Evolutionary conservation across 768 basidiomycete genomes (phyloP).

Genomic region (Ramaria sp.): DNA sequence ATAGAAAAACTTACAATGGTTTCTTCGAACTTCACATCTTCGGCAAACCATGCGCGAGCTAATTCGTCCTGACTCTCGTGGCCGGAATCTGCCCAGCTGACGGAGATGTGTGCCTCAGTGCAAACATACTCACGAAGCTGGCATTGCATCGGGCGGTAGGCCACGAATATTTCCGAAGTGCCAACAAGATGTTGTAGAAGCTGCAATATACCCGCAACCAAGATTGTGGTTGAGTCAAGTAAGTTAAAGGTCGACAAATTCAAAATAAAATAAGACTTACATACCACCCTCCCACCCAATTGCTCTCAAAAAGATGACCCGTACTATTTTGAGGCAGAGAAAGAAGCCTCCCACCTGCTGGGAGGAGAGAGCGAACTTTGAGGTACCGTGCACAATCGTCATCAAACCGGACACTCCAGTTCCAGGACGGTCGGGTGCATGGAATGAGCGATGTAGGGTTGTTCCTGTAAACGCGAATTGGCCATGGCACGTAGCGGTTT

Average conservation of each 20-base stretch:
- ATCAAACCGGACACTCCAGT: neutral
- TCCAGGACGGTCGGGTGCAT: neutral
- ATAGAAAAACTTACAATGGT: conserved; percentile 3
- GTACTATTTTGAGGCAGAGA: neutral
- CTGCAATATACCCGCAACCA: neutral
- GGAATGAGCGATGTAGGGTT: neutral
- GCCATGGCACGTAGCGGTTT: neutral
- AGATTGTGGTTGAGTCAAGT: neutral
- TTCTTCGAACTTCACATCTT: neutral
- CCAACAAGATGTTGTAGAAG: neutral
- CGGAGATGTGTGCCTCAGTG: neutral
- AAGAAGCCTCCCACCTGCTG: neutral
- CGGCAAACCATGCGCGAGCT: conserved; percentile 1
- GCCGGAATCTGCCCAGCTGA: neutral
- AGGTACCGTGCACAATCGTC: neutral
- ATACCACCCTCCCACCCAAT: conserved; percentile 1
- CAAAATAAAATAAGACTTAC: neutral
- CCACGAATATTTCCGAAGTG: neutral
- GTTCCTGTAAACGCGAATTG: neutral
- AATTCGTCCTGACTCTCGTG: neutral
- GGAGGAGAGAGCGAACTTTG: neutral
- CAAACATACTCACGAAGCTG: conserved; percentile 2
- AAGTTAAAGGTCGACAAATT: neutral
- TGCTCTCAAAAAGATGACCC: neutral
- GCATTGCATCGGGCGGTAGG: neutral